Evolutionary conservation across 2,329 filamentous ascomycete genomes (phyloP).

Genomic region (Botrytis medusae): DNA sequence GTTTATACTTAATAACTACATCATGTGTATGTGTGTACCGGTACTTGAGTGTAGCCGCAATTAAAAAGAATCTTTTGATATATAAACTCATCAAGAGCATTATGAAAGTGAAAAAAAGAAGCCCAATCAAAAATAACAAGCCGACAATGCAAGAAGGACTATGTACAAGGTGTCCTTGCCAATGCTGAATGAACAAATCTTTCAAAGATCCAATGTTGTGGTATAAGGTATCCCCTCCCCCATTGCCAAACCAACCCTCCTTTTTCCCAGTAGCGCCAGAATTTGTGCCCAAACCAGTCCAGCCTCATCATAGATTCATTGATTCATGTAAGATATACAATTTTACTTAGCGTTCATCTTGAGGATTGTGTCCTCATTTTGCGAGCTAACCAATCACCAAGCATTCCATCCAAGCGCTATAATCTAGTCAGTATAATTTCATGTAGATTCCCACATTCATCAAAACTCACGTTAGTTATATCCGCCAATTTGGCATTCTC

Average conservation of each 20-base stretch:
- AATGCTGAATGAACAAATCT: slow-evolving; percentile 21
- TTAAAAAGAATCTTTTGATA: slow-evolving; percentile 4
- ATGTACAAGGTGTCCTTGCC: slow-evolving; percentile 21
- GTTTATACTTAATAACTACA: neutral
- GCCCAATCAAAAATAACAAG: slow-evolving; percentile 13
- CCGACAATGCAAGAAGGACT: slow-evolving; percentile 17
- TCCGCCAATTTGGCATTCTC: slow-evolving; percentile 83
- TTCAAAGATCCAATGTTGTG: slow-evolving; percentile 27
- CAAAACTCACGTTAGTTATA: slow-evolving; percentile 68
- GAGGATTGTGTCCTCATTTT: slow-evolving; percentile 54
- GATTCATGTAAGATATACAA: slow-evolving; percentile 35
- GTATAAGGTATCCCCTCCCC: slow-evolving; percentile 24
- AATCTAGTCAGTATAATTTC: slow-evolving; percentile 27
- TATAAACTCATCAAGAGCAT: slow-evolving; percentile 12
- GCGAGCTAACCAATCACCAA: slow-evolving; percentile 76
- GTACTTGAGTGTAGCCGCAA: neutral
- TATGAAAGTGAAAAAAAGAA: slow-evolving; percentile 3
- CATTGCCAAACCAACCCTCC: slow-evolving; percentile 17
- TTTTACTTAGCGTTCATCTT: slow-evolving; percentile 27
- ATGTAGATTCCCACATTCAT: neutral
- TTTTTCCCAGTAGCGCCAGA: slow-evolving; percentile 26
- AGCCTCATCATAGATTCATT: slow-evolving; percentile 35
- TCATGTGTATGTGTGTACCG: neutral
- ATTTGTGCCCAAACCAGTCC: slow-evolving; percentile 25
- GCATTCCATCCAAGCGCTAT: slow-evolving; percentile 80